Percentiles rank a stretch among this genome's conserved stretches.
Conservation (phyloP, 2,329 filamentous ascomycete genomes). For the Xylariaceae sp. region DNA sequence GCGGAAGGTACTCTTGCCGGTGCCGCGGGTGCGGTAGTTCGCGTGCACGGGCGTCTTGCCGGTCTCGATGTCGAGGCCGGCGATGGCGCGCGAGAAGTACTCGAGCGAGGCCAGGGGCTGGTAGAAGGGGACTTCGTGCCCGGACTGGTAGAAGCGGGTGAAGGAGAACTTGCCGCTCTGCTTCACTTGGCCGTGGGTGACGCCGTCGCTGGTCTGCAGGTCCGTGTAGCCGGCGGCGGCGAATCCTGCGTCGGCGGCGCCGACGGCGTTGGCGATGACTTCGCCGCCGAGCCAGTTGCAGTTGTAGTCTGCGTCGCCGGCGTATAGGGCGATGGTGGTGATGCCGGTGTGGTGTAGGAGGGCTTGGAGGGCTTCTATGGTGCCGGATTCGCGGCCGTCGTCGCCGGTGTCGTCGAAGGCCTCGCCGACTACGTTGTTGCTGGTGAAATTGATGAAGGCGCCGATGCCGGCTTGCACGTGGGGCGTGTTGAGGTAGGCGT, state of each 20-base stretch:
- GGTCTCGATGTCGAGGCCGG: slow-evolving; percentile 45
- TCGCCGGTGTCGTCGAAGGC: slow-evolving; percentile 53
- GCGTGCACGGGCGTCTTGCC: slow-evolving; percentile 28
- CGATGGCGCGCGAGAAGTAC: slow-evolving; percentile 44
- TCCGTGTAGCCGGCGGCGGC: slow-evolving; percentile 42
- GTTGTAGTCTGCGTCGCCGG: slow-evolving; percentile 61
- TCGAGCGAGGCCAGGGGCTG: slow-evolving; percentile 45
- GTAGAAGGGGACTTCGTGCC: slow-evolving; percentile 47
- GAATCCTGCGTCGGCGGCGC: slow-evolving; percentile 34
- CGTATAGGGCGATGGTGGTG: slow-evolving; percentile 28
- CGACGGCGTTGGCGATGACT: slow-evolving; percentile 31
- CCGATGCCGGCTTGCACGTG: slow-evolving; percentile 53
- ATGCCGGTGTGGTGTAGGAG: slow-evolving; percentile 17
- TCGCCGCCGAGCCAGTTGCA: slow-evolving; percentile 65
- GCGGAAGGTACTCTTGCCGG: slow-evolving; percentile 39
- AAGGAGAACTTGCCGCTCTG: slow-evolving; percentile 47
- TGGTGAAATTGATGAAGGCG: slow-evolving; percentile 54
- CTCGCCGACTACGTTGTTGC: slow-evolving; percentile 39
- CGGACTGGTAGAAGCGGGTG: slow-evolving; percentile 40
- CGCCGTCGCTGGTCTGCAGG: slow-evolving; percentile 34
- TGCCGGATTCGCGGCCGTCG: slow-evolving; percentile 33
- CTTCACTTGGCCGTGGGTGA: slow-evolving; percentile 49
- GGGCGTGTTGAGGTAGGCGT: slow-evolving; percentile 52
- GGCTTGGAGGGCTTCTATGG: slow-evolving; percentile 23
- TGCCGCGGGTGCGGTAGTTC: slow-evolving; percentile 36